Evolutionary conservation across 441 rosid species (phyloP).

Genomic region (Brassica balearica): DNA sequence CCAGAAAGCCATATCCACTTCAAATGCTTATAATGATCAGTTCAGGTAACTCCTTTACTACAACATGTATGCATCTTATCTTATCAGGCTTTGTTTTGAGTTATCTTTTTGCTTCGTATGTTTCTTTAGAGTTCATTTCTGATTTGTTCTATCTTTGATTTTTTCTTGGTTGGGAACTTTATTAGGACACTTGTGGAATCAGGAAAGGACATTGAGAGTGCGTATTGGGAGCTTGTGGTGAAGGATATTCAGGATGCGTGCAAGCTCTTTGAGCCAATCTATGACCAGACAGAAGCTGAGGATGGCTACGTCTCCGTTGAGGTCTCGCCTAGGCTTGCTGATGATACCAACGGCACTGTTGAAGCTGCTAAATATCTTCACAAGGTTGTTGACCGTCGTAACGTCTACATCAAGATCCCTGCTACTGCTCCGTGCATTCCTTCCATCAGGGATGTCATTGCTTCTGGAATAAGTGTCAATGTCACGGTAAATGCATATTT

Average conservation of each 20-base stretch:
- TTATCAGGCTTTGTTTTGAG: background rate
- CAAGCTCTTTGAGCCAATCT: conserved; percentile 91
- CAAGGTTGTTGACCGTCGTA: conserved; percentile 81
- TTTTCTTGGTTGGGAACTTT: conserved; percentile 4
- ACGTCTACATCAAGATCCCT: conserved; percentile 96
- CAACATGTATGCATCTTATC: background rate
- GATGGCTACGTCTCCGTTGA: conserved; percentile 99
- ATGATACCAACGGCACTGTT: conserved; percentile 83
- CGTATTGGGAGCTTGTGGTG: conserved; percentile 98
- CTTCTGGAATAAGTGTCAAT: conserved; percentile 89
- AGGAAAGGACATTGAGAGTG: conserved; percentile 85
- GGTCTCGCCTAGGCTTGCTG: conserved; percentile 95
- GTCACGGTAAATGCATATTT: conserved; percentile 61
- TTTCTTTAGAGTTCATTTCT: background rate
- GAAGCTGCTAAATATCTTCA: conserved; percentile 93
- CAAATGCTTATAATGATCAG: conserved; percentile 95
- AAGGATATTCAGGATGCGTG: conserved; percentile 99
- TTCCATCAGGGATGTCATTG: conserved; percentile 93
- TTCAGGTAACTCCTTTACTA: conserved; percentile 65
- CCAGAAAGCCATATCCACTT: conserved; percentile 97
- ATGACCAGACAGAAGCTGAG: conserved; percentile 85
- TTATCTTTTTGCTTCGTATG: background rate
- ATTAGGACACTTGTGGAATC: conserved; percentile 88
- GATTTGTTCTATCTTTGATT: background rate
- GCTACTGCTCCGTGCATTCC: conserved; percentile 97